Percentiles rank a stretch among this genome's conserved stretches.
Conservation (phyloP, 2,329 filamentous ascomycete species). For the Penicillium sp. region DNA sequence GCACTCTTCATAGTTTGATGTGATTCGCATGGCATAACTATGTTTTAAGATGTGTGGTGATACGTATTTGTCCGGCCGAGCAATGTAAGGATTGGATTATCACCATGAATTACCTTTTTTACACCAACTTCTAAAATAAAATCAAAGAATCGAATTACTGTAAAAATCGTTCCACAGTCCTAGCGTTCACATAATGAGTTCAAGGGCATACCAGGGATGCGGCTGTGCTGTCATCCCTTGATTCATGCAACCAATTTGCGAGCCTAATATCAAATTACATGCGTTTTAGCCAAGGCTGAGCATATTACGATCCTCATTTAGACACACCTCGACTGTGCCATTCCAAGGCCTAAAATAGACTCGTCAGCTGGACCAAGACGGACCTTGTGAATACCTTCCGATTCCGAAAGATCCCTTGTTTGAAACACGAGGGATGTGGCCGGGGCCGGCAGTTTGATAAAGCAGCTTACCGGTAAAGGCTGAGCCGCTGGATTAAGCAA, state of each 20-base stretch:
- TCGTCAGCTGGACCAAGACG: not conserved
- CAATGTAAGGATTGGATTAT: not conserved
- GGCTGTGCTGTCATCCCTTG: slow-evolving; percentile 4
- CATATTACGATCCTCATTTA: slow-evolving; percentile 2
- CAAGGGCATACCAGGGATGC: not conserved
- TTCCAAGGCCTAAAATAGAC: not conserved
- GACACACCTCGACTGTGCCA: not conserved
- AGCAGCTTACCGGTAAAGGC: not conserved
- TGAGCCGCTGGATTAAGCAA: not conserved
- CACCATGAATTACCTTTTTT: no score
- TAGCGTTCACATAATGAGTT: not conserved
- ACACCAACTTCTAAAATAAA: not conserved
- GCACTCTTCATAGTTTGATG: not conserved
- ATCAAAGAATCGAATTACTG: not conserved
- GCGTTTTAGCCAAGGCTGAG: not conserved
- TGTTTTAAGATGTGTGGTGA: not conserved
- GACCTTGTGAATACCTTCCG: not conserved
- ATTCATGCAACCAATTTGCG: not conserved
- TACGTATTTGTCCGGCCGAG: not conserved
- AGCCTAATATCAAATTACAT: not conserved
- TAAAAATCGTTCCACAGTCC: not conserved
- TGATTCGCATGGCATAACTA: not conserved
- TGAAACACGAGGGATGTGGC: not conserved
- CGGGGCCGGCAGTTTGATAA: not conserved
- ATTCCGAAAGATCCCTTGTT: not conserved